Percentiles rank a stretch among this genome's conserved stretches.
Conservation (phyloP, 2,329 filamentous ascomycete genomes). For the Xylaria sp. region DNA sequence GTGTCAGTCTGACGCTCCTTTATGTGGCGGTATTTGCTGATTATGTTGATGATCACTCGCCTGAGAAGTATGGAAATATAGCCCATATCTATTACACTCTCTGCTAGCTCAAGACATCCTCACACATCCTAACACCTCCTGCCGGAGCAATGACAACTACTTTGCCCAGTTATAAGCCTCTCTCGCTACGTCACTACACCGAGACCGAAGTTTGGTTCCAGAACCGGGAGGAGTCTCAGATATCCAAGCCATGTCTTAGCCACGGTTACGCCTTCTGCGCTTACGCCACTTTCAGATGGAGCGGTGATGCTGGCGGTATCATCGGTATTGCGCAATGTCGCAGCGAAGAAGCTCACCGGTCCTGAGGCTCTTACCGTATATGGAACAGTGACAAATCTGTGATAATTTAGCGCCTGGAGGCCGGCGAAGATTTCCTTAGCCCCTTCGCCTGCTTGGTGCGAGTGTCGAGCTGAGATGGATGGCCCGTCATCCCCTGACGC, state of each 20-base stretch:
- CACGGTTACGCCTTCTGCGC: not conserved
- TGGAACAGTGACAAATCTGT: not conserved
- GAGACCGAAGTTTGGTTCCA: constrained; percentile 1
- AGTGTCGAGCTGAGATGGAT: not conserved
- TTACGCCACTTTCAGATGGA: not conserved
- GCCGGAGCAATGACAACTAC: not conserved
- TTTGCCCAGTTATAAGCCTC: not conserved
- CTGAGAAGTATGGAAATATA: too few relatives aligned
- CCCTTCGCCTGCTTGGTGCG: too few relatives aligned
- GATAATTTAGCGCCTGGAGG: not conserved
- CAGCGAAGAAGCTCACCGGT: not conserved
- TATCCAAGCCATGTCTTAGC: not conserved
- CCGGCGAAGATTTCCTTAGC: not conserved
- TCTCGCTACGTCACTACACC: not conserved
- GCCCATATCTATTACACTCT: not conserved
- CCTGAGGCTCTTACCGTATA: not conserved
- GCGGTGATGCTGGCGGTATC: not conserved
- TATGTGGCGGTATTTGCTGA: not conserved
- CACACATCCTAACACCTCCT: not conserved
- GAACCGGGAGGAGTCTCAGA: constrained; percentile 4
- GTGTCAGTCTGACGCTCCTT: not conserved
- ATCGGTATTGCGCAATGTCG: not conserved
- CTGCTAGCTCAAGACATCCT: not conserved
- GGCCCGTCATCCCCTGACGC: too few relatives aligned
- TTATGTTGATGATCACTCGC: not conserved